Conservation (phyloP, 139 green algal species). For the Chlamydomonas sp. region DNA sequence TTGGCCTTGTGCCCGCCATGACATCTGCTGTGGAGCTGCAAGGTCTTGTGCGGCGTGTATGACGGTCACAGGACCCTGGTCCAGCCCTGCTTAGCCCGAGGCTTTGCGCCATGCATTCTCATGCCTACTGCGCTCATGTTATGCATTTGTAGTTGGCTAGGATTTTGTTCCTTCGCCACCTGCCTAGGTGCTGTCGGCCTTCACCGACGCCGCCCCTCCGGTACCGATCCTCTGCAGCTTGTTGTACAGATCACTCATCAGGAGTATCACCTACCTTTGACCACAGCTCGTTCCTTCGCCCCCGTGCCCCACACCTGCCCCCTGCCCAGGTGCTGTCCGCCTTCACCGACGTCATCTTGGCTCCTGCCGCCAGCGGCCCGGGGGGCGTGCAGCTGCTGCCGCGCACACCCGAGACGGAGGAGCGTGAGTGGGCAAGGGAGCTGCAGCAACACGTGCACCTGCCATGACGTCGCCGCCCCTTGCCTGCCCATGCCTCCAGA, state of each 20-base stretch:
- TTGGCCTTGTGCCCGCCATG: too few relatives aligned
- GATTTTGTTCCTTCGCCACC: too few relatives aligned
- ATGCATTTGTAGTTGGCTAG: too few relatives aligned
- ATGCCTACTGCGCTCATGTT: too few relatives aligned
- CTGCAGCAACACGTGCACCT: neutral
- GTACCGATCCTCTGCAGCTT: too few relatives aligned
- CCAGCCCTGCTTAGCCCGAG: too few relatives aligned
- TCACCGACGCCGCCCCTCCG: slow-evolving; percentile 19
- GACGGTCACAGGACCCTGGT: too few relatives aligned
- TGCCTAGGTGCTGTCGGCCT: slow-evolving; percentile 17
- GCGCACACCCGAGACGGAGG: slow-evolving; percentile 15
- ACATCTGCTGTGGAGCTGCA: too few relatives aligned
- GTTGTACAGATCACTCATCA: too few relatives aligned
- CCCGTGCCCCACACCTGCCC: neutral
- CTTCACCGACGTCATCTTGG: slow-evolving; percentile 29
- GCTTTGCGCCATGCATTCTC: too few relatives aligned
- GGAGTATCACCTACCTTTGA: too few relatives aligned
- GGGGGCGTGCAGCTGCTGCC: neutral
- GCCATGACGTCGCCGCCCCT: neutral
- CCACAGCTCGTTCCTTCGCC: neutral
- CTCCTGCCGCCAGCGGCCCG: neutral
- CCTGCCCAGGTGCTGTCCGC: slow-evolving; percentile 8
- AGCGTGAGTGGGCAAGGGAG: neutral
- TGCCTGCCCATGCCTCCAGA: neutral
- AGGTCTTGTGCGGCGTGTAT: too few relatives aligned